phyloP scores from a whole-genome alignment of 1,139 yeast genomes.

The Hyphopichia fennica region DNA sequence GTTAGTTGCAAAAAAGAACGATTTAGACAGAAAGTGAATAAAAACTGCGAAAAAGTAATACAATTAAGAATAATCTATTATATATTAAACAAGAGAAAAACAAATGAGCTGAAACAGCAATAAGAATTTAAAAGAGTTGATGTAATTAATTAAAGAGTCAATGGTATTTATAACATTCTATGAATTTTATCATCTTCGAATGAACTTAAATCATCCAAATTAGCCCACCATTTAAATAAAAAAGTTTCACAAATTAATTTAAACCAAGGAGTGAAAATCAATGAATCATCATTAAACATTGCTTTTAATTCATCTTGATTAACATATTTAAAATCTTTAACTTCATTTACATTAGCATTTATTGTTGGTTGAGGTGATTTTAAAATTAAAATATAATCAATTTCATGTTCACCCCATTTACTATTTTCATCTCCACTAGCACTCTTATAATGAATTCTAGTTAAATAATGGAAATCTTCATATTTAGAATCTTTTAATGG shows the following conservation, averaged over 20 bases:
- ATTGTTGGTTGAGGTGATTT: conserved; percentile 55
- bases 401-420: conserved; percentile 97
- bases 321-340: conserved; percentile 78
- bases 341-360: conserved; percentile 74
- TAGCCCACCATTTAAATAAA: conserved; percentile 92
- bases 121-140: too few species aligned
- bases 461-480: conserved; percentile 73
- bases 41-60: too few species aligned
- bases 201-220: conserved; percentile 54
- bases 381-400: conserved; percentile 87
- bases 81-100: too few species aligned
- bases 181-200: conserved; percentile 49
- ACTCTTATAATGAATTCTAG: conserved; percentile 93
- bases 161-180: conserved; percentile 35
- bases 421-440: conserved; percentile 67
- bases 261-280: conserved; percentile 96
- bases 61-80: too few species aligned
- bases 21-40: too few species aligned
- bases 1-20: too few species aligned
- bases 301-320: conserved; percentile 60
- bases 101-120: too few species aligned
- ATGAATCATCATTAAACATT: conserved; percentile 67
- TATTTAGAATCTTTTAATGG: conserved; percentile 60
- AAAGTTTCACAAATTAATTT: conserved; percentile 90
- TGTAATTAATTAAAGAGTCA: background rate